These are phyloP conservation scores for Schizothecium vesticola DNA, from an alignment of 495 filamentous ascomycete genomes.

Conservation along the genomic window DNA sequence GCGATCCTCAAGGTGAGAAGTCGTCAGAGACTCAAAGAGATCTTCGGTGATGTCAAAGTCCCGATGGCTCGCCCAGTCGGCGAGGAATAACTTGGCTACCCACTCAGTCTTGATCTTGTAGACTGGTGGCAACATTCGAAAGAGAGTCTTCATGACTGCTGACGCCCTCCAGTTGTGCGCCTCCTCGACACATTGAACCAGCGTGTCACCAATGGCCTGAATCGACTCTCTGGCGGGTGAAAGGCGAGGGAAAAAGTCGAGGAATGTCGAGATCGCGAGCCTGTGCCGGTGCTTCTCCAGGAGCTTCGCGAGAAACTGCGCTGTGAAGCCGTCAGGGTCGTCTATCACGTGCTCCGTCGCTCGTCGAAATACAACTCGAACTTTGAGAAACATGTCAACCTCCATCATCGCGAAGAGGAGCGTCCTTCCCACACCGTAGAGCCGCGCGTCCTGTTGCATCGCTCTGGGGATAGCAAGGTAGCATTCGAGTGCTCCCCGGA, in stretches of 20 bases:
- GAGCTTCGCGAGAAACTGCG: background rate
- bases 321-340: background rate
- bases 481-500: background rate
- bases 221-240: background rate
- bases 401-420: background rate
- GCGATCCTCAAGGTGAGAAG: constrained; percentile 8
- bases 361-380: background rate
- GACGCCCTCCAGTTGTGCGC: background rate
- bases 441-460: background rate
- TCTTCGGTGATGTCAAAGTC: background rate
- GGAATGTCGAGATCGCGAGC: background rate
- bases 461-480: background rate
- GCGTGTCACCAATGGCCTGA: background rate
- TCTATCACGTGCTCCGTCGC: background rate
- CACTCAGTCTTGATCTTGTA: background rate
- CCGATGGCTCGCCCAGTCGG: background rate
- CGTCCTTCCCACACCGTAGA: background rate
- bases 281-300: background rate
- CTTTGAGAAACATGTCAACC: background rate
- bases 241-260: background rate
- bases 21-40: constrained; percentile 11
- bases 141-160: background rate
- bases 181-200: background rate
- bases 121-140: background rate
- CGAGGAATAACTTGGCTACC: constrained; percentile 1